Evolutionary conservation across 371 early-diverging fungal species (phyloP).

Genomic region (Rhizopus stolonifer): DNA sequence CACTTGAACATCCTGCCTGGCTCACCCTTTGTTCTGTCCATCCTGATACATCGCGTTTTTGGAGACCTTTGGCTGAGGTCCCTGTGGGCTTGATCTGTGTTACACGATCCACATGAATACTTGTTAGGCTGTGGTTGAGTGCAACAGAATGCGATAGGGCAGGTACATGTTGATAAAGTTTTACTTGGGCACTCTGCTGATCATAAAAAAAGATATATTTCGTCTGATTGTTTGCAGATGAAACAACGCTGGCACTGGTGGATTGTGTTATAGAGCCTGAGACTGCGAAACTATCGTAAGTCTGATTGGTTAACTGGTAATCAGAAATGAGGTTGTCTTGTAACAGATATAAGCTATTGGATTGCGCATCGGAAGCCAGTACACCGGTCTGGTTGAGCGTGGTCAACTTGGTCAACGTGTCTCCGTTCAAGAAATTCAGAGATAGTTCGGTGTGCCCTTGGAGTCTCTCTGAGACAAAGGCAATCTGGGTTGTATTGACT

Average conservation of each 20-base stretch:
- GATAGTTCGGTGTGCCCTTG: not conserved
- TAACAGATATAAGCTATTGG: not conserved
- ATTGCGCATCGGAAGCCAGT: not conserved
- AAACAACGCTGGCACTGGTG: not conserved
- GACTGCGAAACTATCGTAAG: not conserved
- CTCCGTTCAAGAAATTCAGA: not conserved
- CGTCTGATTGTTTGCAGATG: not conserved
- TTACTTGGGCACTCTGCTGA: no score
- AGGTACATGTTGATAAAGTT: no score
- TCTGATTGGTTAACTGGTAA: not conserved
- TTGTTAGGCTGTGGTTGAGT: no score
- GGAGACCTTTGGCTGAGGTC: no score
- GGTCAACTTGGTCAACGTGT: not conserved
- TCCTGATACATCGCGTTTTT: no score
- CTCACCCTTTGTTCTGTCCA: no score
- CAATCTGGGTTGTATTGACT: not conserved
- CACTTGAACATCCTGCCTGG: no score
- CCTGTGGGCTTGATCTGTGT: no score
- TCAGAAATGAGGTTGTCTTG: not conserved
- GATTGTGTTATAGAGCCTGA: not conserved
- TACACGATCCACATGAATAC: no score
- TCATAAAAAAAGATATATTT: not conserved
- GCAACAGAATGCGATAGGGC: no score
- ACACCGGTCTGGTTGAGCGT: not conserved
- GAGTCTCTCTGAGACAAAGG: not conserved